Conservation (phyloP, 1,284 basidiomycete genomes). For the Irpex sp. region DNA sequence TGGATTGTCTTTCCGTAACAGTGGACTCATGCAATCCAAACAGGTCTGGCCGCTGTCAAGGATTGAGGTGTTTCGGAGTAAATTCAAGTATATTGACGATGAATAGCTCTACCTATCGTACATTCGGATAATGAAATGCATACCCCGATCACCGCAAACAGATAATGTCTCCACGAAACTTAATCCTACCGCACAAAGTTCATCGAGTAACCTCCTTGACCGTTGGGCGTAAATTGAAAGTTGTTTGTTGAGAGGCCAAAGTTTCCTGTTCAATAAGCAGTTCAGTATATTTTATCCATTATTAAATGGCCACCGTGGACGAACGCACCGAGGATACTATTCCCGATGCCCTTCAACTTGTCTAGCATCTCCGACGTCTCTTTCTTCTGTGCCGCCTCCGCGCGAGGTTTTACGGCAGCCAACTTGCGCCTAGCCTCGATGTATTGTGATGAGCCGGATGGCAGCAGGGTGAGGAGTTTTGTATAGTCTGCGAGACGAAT, state of each 20-base stretch:
- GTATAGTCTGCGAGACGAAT: slow-evolving; percentile 65
- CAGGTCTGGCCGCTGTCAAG: slow-evolving; percentile 21
- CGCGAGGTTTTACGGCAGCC: slow-evolving; percentile 55
- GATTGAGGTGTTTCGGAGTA: slow-evolving; percentile 19
- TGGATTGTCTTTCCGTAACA: background rate
- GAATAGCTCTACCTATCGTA: background rate
- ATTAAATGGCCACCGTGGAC: background rate
- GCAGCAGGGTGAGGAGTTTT: slow-evolving; percentile 60
- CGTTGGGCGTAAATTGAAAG: slow-evolving; percentile 92
- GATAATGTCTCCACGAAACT: no score
- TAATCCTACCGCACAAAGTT: slow-evolving; percentile 60
- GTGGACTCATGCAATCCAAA: background rate
- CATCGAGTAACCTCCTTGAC: slow-evolving; percentile 92
- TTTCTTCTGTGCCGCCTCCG: slow-evolving; percentile 75
- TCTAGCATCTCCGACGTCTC: slow-evolving; percentile 92
- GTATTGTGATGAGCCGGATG: slow-evolving; percentile 50
- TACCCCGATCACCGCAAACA: background rate
- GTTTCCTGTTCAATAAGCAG: slow-evolving; percentile 45
- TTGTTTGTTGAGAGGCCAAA: slow-evolving; percentile 90
- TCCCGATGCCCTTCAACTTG: slow-evolving; percentile 92
- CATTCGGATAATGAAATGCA: background rate
- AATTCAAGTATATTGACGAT: slow-evolving; percentile 24
- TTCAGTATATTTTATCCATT: background rate
- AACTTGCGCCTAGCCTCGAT: slow-evolving; percentile 49
- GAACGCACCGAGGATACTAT: slow-evolving; percentile 79